Conservation (phyloP, 1,284 basidiomycete genomes). For the Wolfiporia cocos region DNA sequence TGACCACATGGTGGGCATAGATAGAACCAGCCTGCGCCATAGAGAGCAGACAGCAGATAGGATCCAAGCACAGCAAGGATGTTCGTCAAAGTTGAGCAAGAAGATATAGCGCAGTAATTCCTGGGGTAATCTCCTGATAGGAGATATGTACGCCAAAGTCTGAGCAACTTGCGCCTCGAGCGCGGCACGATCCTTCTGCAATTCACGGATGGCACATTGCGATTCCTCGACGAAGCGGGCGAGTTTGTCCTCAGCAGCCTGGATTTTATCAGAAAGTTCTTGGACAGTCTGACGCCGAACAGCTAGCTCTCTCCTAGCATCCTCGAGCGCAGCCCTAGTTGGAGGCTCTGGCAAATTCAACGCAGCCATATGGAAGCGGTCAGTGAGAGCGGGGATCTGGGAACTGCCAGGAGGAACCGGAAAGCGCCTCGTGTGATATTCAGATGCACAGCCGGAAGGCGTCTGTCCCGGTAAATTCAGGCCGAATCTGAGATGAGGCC, state of each 20-base stretch:
- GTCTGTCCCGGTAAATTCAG: too few species aligned
- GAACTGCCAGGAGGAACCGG: too few species aligned
- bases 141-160: slow-evolving; percentile 56
- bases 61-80: slow-evolving; percentile 65
- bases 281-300: slow-evolving; percentile 12
- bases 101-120: slow-evolving; percentile 66
- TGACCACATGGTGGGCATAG: slow-evolving; percentile 65
- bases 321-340: slow-evolving; percentile 40
- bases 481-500: too few species aligned
- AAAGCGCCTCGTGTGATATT: too few species aligned
- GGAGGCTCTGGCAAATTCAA: too few species aligned
- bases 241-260: slow-evolving; percentile 44
- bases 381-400: too few species aligned
- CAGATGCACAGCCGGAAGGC: too few species aligned
- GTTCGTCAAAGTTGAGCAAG: slow-evolving; percentile 55
- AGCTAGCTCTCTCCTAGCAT: slow-evolving; percentile 35
- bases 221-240: slow-evolving; percentile 51
- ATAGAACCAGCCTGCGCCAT: slow-evolving; percentile 57
- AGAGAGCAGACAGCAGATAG: slow-evolving; percentile 54
- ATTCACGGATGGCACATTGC: slow-evolving; percentile 41
- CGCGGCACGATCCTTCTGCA: slow-evolving; percentile 40
- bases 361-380: too few species aligned
- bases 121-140: slow-evolving; percentile 57
- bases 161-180: slow-evolving; percentile 43
- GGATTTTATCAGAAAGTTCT: slow-evolving; percentile 25